phyloP scores from a whole-genome alignment of 78 protist genomes.

The Cavenderia fasciculata region DNA sequence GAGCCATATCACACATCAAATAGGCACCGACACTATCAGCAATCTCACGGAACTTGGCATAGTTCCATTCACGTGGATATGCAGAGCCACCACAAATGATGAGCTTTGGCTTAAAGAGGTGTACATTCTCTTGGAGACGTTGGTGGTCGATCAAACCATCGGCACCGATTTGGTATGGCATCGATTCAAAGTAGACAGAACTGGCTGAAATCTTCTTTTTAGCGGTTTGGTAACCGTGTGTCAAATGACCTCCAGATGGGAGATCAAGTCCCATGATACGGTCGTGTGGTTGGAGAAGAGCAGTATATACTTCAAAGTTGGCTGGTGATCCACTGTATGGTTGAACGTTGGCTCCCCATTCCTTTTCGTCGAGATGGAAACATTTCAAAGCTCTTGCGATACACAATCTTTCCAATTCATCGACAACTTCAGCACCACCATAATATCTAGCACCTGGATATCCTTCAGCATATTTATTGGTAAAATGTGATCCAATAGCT shows the following conservation, averaged over 20 bases:
- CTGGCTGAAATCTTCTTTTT: constrained; percentile 95
- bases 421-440: constrained; percentile 98
- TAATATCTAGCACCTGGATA: constrained; percentile 95
- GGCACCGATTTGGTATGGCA: constrained; percentile 95
- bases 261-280: constrained; percentile 99
- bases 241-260: constrained; percentile 98
- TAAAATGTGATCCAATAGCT: constrained; percentile 97
- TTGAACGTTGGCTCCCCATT: constrained; percentile 99
- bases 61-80: constrained; percentile 98
- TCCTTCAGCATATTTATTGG: constrained; percentile 99
- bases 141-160: constrained; percentile 98
- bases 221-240: constrained; percentile 98
- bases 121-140: constrained; percentile 89
- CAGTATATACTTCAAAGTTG: constrained; percentile 97
- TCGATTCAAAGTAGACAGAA: constrained; percentile 97
- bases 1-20: constrained; percentile 99
- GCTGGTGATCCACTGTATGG: constrained; percentile 97
- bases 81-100: constrained; percentile 98
- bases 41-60: constrained; percentile 80
- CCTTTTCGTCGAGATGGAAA: constrained; percentile 87
- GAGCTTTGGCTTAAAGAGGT: constrained; percentile 96
- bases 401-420: constrained; percentile 95
- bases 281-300: constrained; percentile 96
- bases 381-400: constrained; percentile 95
- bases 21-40: constrained; percentile 92